Conservation (phyloP, 495 filamentous ascomycete species). For the Jackrogersella minutella region DNA sequence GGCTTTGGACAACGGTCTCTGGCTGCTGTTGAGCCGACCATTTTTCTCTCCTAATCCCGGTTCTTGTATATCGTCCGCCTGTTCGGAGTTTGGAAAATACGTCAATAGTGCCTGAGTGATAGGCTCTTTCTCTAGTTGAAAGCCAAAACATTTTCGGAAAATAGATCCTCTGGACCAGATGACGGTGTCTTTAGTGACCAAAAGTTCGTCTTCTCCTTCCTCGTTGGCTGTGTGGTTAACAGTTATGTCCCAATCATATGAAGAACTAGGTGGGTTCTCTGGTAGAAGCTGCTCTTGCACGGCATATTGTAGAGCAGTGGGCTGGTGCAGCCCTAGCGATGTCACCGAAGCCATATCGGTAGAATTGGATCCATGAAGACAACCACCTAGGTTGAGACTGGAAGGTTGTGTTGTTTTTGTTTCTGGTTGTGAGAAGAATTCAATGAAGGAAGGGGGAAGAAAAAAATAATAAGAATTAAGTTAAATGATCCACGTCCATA, state of each 20-base stretch:
- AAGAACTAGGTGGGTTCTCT: conserved; percentile 67
- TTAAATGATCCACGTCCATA: neutral
- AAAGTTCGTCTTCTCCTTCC: conserved; percentile 79
- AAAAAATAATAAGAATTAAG: no score
- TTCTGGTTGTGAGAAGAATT: neutral
- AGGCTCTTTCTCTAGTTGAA: conserved; percentile 84
- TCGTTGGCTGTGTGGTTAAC: conserved; percentile 53
- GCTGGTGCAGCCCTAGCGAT: conserved; percentile 88
- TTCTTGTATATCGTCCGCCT: conserved; percentile 35
- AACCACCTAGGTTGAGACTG: neutral
- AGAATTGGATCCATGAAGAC: conserved; percentile 31
- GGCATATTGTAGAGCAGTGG: conserved; percentile 81
- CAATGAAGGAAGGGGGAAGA: neutral
- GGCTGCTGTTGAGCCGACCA: conserved; percentile 19
- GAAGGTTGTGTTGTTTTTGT: neutral
- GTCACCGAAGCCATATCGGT: conserved; percentile 81
- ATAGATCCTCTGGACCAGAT: conserved; percentile 90
- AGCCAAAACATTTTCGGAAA: conserved; percentile 85
- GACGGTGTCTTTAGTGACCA: conserved; percentile 82
- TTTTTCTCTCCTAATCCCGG: conserved; percentile 10
- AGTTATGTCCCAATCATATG: conserved; percentile 76
- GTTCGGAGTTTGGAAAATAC: conserved; percentile 70
- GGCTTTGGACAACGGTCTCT: conserved; percentile 63
- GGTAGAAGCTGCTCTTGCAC: conserved; percentile 82
- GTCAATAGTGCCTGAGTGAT: conserved; percentile 86